These are phyloP conservation scores for Plantago lanceolata DNA, from an alignment of 305 asterid species.

Conservation along the genomic window DNA sequence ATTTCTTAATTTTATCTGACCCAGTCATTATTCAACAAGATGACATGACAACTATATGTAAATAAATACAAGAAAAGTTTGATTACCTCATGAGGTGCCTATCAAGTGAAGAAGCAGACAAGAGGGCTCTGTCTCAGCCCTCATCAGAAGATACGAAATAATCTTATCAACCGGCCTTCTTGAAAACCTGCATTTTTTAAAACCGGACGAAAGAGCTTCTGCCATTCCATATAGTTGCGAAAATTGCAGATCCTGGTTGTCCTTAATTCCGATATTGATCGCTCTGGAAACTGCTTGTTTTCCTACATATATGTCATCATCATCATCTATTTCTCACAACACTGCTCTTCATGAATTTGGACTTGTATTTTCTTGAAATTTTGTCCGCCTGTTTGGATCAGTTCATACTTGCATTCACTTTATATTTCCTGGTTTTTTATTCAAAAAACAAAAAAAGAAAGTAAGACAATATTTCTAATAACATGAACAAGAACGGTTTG, in stretches of 20 bases:
- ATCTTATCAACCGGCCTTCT: conserved; percentile 77
- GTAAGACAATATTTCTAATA: too few relatives aligned
- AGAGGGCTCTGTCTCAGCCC: conserved; percentile 77
- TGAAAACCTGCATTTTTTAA: conserved; percentile 65
- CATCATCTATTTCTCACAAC: neutral
- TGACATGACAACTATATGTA: too few relatives aligned
- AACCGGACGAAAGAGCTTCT: conserved; percentile 56
- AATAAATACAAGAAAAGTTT: neutral
- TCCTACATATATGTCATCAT: conserved; percentile 33
- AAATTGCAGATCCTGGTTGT: conserved; percentile 43
- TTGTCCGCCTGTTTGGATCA: too few relatives aligned
- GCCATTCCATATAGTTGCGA: conserved; percentile 89
- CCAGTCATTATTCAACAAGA: too few relatives aligned
- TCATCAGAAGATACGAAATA: conserved; percentile 70
- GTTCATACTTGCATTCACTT: too few relatives aligned
- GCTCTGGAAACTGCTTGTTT: conserved; percentile 60
- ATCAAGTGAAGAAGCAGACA: conserved; percentile 54
- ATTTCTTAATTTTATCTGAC: too few relatives aligned
- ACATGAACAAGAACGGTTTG: neutral
- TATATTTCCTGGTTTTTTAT: too few relatives aligned
- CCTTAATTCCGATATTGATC: conserved; percentile 43
- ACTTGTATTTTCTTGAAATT: too few relatives aligned
- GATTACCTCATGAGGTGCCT: conserved; percentile 54
- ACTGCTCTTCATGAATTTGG: neutral
- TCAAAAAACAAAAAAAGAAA: too few relatives aligned